Percentiles rank a stretch among this genome's conserved stretches.
Conservation (phyloP, 345 rosid genomes). For the Carallia brachiata region DNA sequence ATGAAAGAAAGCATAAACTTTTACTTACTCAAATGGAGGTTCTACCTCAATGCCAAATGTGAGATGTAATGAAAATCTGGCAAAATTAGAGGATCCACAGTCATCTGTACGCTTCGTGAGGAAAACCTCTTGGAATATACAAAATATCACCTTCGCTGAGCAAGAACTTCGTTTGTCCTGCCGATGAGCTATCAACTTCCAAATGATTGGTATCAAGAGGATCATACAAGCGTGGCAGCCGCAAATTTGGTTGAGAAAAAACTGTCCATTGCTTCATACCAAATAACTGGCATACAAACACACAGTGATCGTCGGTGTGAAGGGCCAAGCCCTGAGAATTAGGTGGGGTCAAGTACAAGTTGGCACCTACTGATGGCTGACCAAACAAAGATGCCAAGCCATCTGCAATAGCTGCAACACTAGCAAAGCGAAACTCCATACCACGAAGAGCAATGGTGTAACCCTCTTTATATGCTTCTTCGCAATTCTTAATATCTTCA, state of each 20-base stretch:
- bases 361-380: slow-evolving; percentile 66
- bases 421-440: slow-evolving; percentile 47
- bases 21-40: slow-evolving; percentile 64
- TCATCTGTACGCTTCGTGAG: slow-evolving; percentile 49
- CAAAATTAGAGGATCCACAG: slow-evolving; percentile 13
- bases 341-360: slow-evolving; percentile 60
- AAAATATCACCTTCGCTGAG: slow-evolving; percentile 55
- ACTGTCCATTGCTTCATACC: slow-evolving; percentile 52
- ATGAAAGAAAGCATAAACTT: not conserved
- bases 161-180: slow-evolving; percentile 24
- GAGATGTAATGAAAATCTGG: slow-evolving; percentile 49
- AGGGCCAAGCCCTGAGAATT: slow-evolving; percentile 58
- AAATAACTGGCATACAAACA: slow-evolving; percentile 57
- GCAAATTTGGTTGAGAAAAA: slow-evolving; percentile 32
- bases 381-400: slow-evolving; percentile 60
- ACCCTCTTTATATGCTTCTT: slow-evolving; percentile 51
- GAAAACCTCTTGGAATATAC: slow-evolving; percentile 60
- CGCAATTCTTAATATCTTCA: slow-evolving; percentile 36
- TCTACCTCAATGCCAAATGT: slow-evolving; percentile 63
- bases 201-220: slow-evolving; percentile 25
- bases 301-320: slow-evolving; percentile 61
- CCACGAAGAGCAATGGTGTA: slow-evolving; percentile 59
- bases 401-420: slow-evolving; percentile 44
- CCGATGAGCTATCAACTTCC: slow-evolving; percentile 18
- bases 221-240: slow-evolving; percentile 51